Evolutionary conservation across 805 yeast species (phyloP).

Genomic region (Candida piceae): DNA sequence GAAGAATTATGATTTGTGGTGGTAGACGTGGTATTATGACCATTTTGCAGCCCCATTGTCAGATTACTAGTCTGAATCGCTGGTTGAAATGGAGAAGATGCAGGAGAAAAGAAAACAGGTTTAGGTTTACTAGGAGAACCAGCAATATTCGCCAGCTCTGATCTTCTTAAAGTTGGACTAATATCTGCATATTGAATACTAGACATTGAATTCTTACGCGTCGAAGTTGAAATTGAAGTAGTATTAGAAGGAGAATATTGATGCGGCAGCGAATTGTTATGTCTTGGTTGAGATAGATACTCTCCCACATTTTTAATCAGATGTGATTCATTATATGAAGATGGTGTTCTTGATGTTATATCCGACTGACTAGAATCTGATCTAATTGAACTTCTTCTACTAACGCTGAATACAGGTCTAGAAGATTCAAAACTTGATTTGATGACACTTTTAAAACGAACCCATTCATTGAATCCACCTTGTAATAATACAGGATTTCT

Average conservation of each 20-base stretch:
- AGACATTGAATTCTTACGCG: neutral
- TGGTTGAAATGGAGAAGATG: conserved; percentile 10
- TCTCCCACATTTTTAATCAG: conserved; percentile 20
- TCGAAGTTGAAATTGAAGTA: neutral
- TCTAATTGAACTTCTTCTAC: conserved; percentile 9
- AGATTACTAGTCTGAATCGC: neutral
- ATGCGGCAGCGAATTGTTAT: conserved; percentile 10
- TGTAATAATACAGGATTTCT: conserved; percentile 40
- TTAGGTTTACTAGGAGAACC: conserved; percentile 15
- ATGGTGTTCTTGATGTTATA: conserved; percentile 5
- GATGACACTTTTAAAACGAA: conserved; percentile 12
- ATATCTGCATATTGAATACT: conserved; percentile 4
- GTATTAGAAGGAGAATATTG: conserved; percentile 10
- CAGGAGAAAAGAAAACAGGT: conserved; percentile 17
- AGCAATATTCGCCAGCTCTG: neutral
- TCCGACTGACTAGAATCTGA: conserved; percentile 12
- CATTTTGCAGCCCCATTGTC: no score
- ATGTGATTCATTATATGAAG: conserved; percentile 14
- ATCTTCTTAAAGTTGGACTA: no score
- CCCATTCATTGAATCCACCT: conserved; percentile 69
- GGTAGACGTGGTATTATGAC: no score
- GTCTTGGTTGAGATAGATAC: conserved; percentile 11
- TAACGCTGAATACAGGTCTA: conserved; percentile 14
- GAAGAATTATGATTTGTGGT: no score
- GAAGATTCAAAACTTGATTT: conserved; percentile 18